phyloP scores from a whole-genome alignment of 202 grass and related monocot species.

The Zoysia matrella region DNA sequence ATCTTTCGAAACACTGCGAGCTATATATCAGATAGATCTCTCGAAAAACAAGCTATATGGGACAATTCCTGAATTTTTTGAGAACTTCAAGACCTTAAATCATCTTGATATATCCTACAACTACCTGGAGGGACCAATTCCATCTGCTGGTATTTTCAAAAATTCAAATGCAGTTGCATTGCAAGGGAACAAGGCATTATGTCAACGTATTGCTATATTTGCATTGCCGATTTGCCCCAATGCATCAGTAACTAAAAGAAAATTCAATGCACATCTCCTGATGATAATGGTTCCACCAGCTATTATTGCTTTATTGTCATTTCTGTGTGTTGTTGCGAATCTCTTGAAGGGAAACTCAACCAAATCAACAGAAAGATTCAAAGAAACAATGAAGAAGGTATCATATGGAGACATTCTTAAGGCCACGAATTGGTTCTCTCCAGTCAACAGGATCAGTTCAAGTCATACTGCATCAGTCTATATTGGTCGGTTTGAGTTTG shows the following conservation, averaged over 20 bases:
- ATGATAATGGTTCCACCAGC: constrained; percentile 1
- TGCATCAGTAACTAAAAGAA: not conserved
- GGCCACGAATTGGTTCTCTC: constrained; percentile 41
- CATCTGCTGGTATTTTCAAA: constrained; percentile 20
- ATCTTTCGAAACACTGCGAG: no score
- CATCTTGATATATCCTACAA: constrained; percentile 36
- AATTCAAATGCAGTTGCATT: constrained; percentile 10
- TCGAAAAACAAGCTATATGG: no score
- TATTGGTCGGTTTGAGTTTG: constrained; percentile 36
- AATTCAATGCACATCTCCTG: not conserved
- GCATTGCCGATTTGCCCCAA: not conserved
- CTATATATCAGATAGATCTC: no score
- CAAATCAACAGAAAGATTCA: not conserved
- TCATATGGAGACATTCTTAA: constrained; percentile 31
- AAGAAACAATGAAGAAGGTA: constrained; percentile 30
- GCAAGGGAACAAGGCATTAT: constrained; percentile 11
- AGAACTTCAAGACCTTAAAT: not conserved
- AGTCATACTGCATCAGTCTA: constrained; percentile 26
- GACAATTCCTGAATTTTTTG: constrained; percentile 17
- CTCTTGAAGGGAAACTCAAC: constrained; percentile 28
- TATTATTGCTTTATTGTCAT: not conserved
- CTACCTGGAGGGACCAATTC: constrained; percentile 16
- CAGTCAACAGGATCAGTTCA: constrained; percentile 17
- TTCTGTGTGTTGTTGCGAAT: not conserved
- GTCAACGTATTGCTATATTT: not conserved